Base-by-base conservation (phyloP, 2,329 filamentous ascomycete species). In the Diaporthe longicolla region DNA sequence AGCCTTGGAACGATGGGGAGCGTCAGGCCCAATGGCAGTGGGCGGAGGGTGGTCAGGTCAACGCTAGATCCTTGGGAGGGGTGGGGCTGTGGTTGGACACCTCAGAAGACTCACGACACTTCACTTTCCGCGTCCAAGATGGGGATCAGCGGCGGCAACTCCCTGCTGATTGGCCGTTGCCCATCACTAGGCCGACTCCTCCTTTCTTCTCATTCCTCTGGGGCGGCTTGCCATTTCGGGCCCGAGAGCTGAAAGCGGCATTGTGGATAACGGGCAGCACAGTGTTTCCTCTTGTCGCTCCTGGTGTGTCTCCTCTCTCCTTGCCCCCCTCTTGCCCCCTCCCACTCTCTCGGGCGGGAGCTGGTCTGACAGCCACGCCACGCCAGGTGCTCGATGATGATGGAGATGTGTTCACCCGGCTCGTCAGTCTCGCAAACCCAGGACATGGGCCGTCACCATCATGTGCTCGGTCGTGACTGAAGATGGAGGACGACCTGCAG, bases 101-200 rank as follows among this genome's bases (percentile, higher is more conserved):
- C 55, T 43, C 32, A 54, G 45, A 52, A 43, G 48, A 19, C 43
- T 70, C 68, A 48, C 66, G 50, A 70, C 69, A 61, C 57, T 71
- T 71, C 69, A 71, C 57, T 54, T 50, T 54, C 58, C 55, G 69
- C 55, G 69, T 63, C 69, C 57, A 71, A 71, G 55, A 71, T 71
- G 55, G 69, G 54, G 69, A 71, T 71, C 69, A 52, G 69, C 69
- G 57, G 21, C 50, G 32, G 58, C 35, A 21, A 17, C 17, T 24
- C 40, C 32, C 35, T 29, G 45, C 69, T 61, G 45, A 71, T 71
- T 71, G 69, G 69, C 57, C 48, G 57, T 52, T 52, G 43, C 32
- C 69, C 69, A 63, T 32, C 40, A 35, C 58, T 54, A 35, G 69
- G 58, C 57, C 69, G 55, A 54, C 55, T 40, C 57, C 69, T 52